These are phyloP conservation scores for Pseudisothecium myosuroides DNA, from an alignment of 225 moss, liverwort and hornwort genomes.

Conservation along the genomic window DNA sequence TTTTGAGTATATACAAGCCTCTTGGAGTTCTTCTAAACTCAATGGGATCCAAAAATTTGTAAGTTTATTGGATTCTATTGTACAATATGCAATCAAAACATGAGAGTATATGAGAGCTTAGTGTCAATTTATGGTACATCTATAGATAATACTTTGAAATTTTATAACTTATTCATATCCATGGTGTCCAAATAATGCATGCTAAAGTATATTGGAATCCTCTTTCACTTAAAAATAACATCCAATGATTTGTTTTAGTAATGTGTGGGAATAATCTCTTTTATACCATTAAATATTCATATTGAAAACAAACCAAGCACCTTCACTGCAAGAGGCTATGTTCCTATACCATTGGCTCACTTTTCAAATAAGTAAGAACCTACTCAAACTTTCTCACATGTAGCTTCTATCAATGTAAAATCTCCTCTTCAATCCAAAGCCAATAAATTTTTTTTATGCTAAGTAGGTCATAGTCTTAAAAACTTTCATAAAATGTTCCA, in stretches of 20 bases:
- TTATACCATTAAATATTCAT: not conserved
- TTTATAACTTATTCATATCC: not conserved
- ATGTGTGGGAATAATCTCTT: too few relatives aligned
- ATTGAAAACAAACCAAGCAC: not conserved
- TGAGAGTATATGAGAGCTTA: too few relatives aligned
- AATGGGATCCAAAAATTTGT: too few relatives aligned
- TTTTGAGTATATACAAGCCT: too few relatives aligned
- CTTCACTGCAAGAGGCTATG: not conserved
- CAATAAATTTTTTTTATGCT: not conserved
- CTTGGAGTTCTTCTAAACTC: too few relatives aligned
- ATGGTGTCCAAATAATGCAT: not conserved
- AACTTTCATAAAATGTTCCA: not conserved
- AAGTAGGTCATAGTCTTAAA: too few relatives aligned
- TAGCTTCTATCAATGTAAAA: not conserved
- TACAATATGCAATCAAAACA: not conserved
- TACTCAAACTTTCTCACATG: not conserved
- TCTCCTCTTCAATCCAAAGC: accelerated
- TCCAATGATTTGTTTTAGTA: not conserved
- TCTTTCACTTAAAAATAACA: not conserved
- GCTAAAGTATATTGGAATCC: not conserved
- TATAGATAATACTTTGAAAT: not conserved
- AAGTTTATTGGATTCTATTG: too few relatives aligned
- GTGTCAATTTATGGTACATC: not conserved
- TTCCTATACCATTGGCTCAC: not conserved
- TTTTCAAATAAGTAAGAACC: not conserved